Evolutionary conservation across 73 alveolate species (phyloP), one percentile per base, ranked within the genome.

Genomic region (Effrenium voratum): DNA sequence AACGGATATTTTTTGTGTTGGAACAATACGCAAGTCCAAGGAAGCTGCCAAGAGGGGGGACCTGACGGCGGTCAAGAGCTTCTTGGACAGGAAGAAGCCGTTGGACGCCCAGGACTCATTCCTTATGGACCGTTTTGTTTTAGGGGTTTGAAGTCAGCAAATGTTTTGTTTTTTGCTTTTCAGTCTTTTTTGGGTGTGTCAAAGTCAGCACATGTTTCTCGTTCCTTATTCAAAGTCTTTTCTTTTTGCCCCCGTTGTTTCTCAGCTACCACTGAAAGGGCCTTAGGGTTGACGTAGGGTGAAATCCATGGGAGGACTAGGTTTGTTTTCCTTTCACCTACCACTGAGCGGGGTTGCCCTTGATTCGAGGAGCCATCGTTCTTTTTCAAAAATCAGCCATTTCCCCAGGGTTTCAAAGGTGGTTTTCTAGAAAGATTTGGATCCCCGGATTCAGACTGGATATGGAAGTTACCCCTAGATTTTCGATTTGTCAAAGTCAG

Each of bases 61-160:
- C 24, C 32, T 55, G 32, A 66, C 6, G 80, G n/a, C 26, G 22
- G 52, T 36, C 19, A 24, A 50, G 66, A 73, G 34, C 28, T 88
- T 66, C 73, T 16, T 68, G 87, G 76, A 63, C 34, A 90, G 70
- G 83, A 90, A 90, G 88, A 66, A 90, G 77, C 97, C 97, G 34
- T 70, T 90, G 73, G 97, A 90, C 66, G 32, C 88, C 30, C 97
- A 90, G 68, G 97, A 90, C n/a, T n/a, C n/a, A n/a, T n/a, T n/a
- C n/a, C n/a, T n/a, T n/a, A n/a, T n/a, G n/a, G n/a, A n/a, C n/a
- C n/a, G n/a, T n/a, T n/a, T n/a, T n/a, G n/a, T n/a, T n/a, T n/a
- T n/a, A n/a, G n/a, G n/a, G n/a, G n/a, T 32, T 83, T 60, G 70
- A 86, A 86, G 95, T 82, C 95, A 3, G 3, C 28, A 52, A 60